Evolutionary conservation across 768 basidiomycete species (phyloP).

Genomic region (Leucocoprinus sp.): DNA sequence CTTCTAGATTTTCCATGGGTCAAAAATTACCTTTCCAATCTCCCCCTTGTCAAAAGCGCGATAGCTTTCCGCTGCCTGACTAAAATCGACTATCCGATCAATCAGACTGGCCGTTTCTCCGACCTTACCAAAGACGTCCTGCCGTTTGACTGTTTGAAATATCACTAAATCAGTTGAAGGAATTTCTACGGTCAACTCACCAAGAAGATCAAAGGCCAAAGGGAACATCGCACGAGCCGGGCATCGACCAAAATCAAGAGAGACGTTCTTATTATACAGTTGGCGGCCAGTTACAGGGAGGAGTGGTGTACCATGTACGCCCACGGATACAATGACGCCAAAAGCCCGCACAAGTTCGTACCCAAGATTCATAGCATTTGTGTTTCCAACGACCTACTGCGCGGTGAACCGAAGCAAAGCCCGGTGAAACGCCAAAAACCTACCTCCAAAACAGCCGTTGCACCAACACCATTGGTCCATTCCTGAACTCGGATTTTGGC

Average conservation of each 20-base stretch:
- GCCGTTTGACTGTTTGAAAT: conserved; percentile 40
- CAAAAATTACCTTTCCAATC: conserved; percentile 72
- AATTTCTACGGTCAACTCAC: conserved; percentile 18
- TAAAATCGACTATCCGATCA: conserved; percentile 56
- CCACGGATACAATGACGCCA: conserved; percentile 68
- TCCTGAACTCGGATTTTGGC: conserved; percentile 38
- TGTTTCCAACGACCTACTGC: conserved; percentile 60
- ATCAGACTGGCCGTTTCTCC: conserved; percentile 56
- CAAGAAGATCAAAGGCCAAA: conserved; percentile 57
- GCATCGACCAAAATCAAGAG: conserved; percentile 74
- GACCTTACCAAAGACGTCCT: conserved; percentile 68
- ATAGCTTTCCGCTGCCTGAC: conserved; percentile 51
- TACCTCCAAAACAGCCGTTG: conserved; percentile 64
- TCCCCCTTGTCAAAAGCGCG: conserved; percentile 61
- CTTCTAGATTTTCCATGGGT: conserved; percentile 47
- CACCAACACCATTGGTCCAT: conserved; percentile 53
- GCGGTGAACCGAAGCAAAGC: not conserved
- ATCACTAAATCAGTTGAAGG: not conserved
- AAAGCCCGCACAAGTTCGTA: conserved; percentile 70
- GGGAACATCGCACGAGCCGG: conserved; percentile 75
- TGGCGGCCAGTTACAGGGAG: conserved; percentile 50
- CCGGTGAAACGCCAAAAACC: conserved; percentile 5
- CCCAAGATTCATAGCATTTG: conserved; percentile 52
- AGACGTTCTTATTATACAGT: conserved; percentile 72
- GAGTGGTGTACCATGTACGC: conserved; percentile 50